Conservation (phyloP, 768 basidiomycete genomes). For the Russula virescens region DNA sequence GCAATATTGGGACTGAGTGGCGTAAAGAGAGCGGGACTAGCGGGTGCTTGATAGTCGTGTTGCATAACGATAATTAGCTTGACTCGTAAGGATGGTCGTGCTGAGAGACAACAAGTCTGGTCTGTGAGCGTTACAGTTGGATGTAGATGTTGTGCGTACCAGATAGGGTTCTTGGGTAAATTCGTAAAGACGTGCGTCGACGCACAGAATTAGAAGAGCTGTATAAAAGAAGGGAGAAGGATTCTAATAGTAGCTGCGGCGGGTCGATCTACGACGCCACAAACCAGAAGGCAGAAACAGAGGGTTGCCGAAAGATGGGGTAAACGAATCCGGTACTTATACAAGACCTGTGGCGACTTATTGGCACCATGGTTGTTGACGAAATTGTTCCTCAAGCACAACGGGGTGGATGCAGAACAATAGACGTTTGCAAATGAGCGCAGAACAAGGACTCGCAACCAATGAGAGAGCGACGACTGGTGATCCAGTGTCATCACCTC, state of each 20-base stretch:
- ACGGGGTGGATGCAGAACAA: constrained; percentile 4
- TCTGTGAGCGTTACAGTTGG: neutral
- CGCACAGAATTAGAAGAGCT: neutral
- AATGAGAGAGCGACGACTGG: neutral
- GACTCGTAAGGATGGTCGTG: neutral
- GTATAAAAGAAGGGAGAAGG: neutral
- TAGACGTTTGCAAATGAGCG: no score
- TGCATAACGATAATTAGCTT: constrained; percentile 5
- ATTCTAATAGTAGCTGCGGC: neutral
- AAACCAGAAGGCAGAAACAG: constrained; percentile 3
- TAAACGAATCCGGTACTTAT: constrained; percentile 13
- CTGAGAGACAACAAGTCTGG: neutral
- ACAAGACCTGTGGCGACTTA: neutral
- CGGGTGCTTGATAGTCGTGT: neutral
- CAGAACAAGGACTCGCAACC: constrained; percentile 1
- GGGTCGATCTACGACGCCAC: constrained; percentile 22
- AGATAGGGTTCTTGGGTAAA: neutral
- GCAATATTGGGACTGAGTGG: neutral
- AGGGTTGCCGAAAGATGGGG: neutral
- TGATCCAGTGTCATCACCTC: neutral
- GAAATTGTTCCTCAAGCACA: neutral
- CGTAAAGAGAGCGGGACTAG: neutral
- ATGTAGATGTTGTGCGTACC: neutral
- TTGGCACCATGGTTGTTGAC: neutral
- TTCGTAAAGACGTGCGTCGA: neutral